Percentiles rank a stretch among this genome's conserved stretches.
Evolutionary conservation across 441 rosid genomes (phyloP).

Genomic region (Viola pubescens): DNA sequence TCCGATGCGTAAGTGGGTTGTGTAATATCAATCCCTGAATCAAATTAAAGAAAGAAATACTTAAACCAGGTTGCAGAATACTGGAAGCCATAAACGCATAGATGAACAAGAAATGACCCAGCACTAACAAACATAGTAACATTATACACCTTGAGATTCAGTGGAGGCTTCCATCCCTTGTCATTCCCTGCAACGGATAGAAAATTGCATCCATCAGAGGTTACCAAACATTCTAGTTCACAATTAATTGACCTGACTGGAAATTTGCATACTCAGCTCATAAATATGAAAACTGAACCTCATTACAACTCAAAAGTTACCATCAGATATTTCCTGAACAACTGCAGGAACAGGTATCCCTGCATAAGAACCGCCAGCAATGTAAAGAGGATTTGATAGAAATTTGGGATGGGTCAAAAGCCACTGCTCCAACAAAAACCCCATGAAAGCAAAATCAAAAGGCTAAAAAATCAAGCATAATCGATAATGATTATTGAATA

Average conservation of each 20-base stretch:
- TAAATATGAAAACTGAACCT: neutral
- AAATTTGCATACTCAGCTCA: too few relatives aligned
- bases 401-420: conserved; percentile 27
- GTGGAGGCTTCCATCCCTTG: conserved; percentile 3
- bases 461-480: neutral
- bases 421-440: conserved; percentile 24
- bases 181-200: conserved; percentile 8
- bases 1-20: conserved; percentile 14
- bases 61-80: neutral
- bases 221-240: neutral
- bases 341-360: conserved; percentile 27
- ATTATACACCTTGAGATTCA: conserved; percentile 8
- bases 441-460: neutral
- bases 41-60: neutral
- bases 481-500: neutral
- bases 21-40: conserved; percentile 9
- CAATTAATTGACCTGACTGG: too few relatives aligned
- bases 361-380: conserved; percentile 31
- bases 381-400: conserved; percentile 19
- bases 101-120: neutral
- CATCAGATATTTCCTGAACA: conserved; percentile 25
- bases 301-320: neutral
- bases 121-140: neutral
- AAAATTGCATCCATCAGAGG: neutral
- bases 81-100: neutral